Base-by-base conservation (phyloP, 2,329 filamentous ascomycete genomes). In the Epichloe amarillans region DNA sequence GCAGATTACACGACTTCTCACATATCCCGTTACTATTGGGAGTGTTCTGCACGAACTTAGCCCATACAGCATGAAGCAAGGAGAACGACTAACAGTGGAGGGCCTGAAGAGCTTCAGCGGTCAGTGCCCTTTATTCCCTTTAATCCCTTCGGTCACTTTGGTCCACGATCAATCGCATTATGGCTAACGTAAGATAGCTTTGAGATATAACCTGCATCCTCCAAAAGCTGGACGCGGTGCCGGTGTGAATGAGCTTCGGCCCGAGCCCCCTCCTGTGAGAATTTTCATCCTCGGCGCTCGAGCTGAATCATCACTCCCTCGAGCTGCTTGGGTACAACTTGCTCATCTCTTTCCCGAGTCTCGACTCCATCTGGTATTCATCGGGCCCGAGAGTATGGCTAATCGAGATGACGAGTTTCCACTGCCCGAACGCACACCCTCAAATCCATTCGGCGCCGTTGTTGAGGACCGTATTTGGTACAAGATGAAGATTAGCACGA, bases 401-500 rank as follows among this genome's bases (percentile, higher is more conserved):
- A 95, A 95, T 69, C 86, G 94, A 54, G 89, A 97, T 61, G 79
- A 83, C 53, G 93, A 98, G 66, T 95, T 94, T 63, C 93, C 93
- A 1, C 76, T 97, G 2, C 93, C 94, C 1, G 79, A 86, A 58
- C 83, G 90, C 51, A 96, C 88, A 2, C 74, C 90, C 0, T 71
- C 74, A 10, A 98, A 98, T 64, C 93, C 93, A 0, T 98, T 90
- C 59, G 93, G 93, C 41, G 88, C 87, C n/a, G 77, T 98, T 49
- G 80, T 96, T 14, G 94, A 98, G 69, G 91, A 95, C 66, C 82
- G 91, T 49, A 77, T 98, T 8, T 88, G 85, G 63, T 82, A 85
- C 50, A 84, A 85, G 57, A 82, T 97, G 80, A 98, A 98, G 73
- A 95, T 98, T 62, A 93, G 85, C 66, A 98, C 94, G 0, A 95